Evolutionary conservation across 495 filamentous ascomycete species (phyloP), one percentile per base, ranked within the genome.

Genomic region (Penicillium fimorum): DNA sequence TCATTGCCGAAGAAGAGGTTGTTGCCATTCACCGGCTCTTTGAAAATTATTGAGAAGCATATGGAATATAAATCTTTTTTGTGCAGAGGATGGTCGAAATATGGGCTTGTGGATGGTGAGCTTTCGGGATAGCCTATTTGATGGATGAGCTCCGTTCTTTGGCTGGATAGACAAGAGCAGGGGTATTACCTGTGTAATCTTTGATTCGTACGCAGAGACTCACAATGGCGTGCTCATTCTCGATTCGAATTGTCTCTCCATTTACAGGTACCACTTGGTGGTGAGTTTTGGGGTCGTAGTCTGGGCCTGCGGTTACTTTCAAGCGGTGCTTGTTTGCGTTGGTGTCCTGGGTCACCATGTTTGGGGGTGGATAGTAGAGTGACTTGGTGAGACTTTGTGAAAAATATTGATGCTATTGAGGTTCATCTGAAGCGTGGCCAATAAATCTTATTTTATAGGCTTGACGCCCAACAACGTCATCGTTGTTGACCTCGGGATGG

Each of bases 1-100:
- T 96, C 89, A 68, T 97, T 97, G 17, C 93, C 93, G 55, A 92
- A 96, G 33, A 96, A 79, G 1, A 97, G 80, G 51, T 91, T 87
- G 22, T 83, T 71, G 41, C 84, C 91, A 7, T 79, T 77, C 27
- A 96, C 85, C 47, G 74, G 74, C 38, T 74, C 67, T 60, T 88
- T 87, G 45, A 86, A 90, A 6, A 80, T 79, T 66, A 97, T 88
- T 17, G 80, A 75, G 68, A 96, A 87, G 30, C 81, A 80, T 61
- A 97, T 88, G 63, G 81, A 86, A 74, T 97, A 97, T 59, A 87
- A 85, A 70, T 97, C 91, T 24, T 79, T 71, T 42, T 74, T 78
- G 69, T 96, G 91, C 18, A 76, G 70, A 10, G 85, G 80, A 20
- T 82, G 71, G 25, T 79, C 72, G 79, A 98, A 97, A 75, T 96